These are phyloP conservation scores for Sphenostylis stenocarpa DNA, from an alignment of 306 rosid genomes.

Conservation along the genomic window DNA sequence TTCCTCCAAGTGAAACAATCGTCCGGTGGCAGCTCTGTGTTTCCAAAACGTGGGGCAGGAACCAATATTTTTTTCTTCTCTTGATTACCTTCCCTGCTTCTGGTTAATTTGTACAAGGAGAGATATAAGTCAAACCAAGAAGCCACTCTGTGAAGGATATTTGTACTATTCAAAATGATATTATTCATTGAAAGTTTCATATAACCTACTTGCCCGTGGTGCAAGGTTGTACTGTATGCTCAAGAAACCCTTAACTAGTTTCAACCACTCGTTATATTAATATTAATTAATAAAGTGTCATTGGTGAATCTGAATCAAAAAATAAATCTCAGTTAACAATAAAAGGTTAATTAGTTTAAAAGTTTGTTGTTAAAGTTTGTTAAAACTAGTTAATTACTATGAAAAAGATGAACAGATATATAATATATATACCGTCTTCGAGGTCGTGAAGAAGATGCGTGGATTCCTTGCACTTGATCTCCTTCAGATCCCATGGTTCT, in stretches of 20 bases:
- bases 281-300: too few species aligned
- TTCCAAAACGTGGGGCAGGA: slow-evolving; percentile 65
- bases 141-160: not conserved
- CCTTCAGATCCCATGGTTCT: not conserved
- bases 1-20: slow-evolving; percentile 81
- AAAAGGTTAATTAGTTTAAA: too few species aligned
- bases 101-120: not conserved
- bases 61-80: slow-evolving; percentile 40
- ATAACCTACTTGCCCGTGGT: too few species aligned
- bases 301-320: too few species aligned
- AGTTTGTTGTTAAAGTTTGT: not conserved
- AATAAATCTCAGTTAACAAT: too few species aligned
- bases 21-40: slow-evolving; percentile 70
- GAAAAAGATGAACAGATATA: not conserved
- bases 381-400: not conserved
- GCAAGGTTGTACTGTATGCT: too few species aligned
- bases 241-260: too few species aligned
- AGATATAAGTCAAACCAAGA: not conserved
- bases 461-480: slow-evolving; percentile 19
- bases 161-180: not conserved
- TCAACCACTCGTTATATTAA: too few species aligned
- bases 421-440: slow-evolving; percentile 47
- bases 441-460: slow-evolving; percentile 38
- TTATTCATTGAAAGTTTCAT: too few species aligned
- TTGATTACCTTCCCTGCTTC: slow-evolving; percentile 40